A percentile compares a stretch with the other conserved stretches of the same genome.
phyloP scores from a whole-genome alignment of 2,329 filamentous ascomycete genomes.

The Xylaria sp. region DNA sequence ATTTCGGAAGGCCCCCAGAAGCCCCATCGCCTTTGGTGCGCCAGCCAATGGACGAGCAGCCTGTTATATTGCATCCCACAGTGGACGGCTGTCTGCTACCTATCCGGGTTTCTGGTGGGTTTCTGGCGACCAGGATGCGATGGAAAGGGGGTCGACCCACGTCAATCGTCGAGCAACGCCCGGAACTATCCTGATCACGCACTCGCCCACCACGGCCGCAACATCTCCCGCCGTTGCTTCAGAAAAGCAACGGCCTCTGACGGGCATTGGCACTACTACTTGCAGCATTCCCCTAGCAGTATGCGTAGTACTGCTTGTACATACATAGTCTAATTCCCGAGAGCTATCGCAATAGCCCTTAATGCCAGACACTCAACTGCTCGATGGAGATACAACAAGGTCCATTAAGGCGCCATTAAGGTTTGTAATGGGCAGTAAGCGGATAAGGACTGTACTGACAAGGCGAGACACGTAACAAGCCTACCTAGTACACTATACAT shows the following conservation, averaged over 20 bases:
- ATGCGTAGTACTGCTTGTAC: background rate
- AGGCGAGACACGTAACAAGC: no score
- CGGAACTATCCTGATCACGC: background rate
- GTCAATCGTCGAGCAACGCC: background rate
- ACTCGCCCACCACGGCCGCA: background rate
- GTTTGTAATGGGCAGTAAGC: no score
- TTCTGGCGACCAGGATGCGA: background rate
- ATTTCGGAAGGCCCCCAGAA: constrained; percentile 32
- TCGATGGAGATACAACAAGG: no score
- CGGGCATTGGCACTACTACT: background rate
- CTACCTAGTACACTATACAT: no score
- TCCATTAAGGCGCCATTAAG: no score
- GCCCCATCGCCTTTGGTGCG: constrained; percentile 26
- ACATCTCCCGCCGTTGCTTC: constrained; percentile 1
- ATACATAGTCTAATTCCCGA: no score
- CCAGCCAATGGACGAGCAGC: constrained; percentile 26
- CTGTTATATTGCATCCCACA: constrained; percentile 22
- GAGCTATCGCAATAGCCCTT: no score
- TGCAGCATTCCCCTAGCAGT: no score
- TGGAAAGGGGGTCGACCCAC: constrained; percentile 24
- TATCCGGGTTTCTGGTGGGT: background rate
- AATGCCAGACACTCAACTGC: no score
- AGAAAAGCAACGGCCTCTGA: constrained; percentile 8
- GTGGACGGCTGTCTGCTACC: constrained; percentile 3
- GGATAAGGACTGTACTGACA: no score